phyloP scores from a whole-genome alignment of 2,329 filamentous ascomycete species.

The Albifimbria verrucaria region DNA sequence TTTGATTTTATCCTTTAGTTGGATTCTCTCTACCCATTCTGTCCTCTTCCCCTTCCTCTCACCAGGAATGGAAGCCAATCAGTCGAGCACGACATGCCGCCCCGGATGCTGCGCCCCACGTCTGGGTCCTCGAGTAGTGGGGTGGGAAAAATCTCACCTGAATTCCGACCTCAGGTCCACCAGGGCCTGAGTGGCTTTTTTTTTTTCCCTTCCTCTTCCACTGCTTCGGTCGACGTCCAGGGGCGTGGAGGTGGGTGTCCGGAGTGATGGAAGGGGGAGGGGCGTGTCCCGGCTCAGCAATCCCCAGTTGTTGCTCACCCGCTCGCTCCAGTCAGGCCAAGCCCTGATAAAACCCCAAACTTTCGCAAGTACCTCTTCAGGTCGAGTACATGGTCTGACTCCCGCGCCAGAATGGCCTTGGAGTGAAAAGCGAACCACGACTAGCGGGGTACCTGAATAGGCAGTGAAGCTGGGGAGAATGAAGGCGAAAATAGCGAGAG shows the following conservation, averaged over 20 bases:
- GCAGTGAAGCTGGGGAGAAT: neutral
- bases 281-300: neutral
- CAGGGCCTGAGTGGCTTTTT: neutral
- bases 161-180: constrained; percentile 1
- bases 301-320: neutral
- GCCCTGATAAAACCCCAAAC: neutral
- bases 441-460: neutral
- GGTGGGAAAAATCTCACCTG: constrained; percentile 2
- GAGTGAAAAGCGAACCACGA: too few relatives aligned
- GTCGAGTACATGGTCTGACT: neutral
- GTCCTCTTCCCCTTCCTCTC: constrained; percentile 1
- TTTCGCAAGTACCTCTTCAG: neutral
- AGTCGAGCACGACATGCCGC: constrained; percentile 26
- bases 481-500: neutral
- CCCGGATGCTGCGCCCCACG: constrained; percentile 24
- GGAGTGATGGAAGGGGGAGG: neutral
- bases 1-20: neutral
- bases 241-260: neutral
- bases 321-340: neutral
- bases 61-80: constrained; percentile 27
- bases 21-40: neutral
- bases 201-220: too few relatives aligned
- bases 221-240: neutral
- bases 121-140: constrained; percentile 14
- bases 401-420: neutral